Evolutionary conservation across 108 stramenopile species (phyloP).

Genomic region (Pseudonitzschia pungens): DNA sequence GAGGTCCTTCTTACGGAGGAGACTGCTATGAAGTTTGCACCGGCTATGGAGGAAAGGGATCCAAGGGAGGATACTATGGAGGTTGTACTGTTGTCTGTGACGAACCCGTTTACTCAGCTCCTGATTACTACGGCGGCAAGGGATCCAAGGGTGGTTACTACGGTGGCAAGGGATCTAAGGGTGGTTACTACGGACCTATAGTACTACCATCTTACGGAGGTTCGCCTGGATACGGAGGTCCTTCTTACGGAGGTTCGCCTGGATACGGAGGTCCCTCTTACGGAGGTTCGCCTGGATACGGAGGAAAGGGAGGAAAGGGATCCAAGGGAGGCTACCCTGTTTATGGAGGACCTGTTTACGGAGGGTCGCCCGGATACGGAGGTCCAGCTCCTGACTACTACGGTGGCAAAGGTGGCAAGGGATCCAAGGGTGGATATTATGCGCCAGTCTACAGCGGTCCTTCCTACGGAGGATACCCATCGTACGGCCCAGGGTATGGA

Average conservation of each 20-base stretch:
- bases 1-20: not conserved
- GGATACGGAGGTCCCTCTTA: not conserved
- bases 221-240: too few relatives aligned
- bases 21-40: too few relatives aligned
- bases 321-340: not conserved
- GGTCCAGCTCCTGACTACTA: not conserved
- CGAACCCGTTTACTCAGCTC: too few relatives aligned
- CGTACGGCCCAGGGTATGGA: not conserved
- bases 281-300: not conserved
- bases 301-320: not conserved
- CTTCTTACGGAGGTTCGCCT: not conserved
- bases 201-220: not conserved
- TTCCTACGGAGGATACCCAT: not conserved
- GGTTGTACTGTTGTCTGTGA: too few relatives aligned
- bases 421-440: not conserved
- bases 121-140: conserved; percentile 3
- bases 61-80: not conserved
- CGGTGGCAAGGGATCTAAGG: not conserved
- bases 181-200: not conserved
- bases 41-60: not conserved
- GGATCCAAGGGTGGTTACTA: not conserved
- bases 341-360: not conserved
- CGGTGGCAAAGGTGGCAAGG: not conserved
- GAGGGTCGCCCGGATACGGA: too few relatives aligned
- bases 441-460: too few relatives aligned